These are phyloP conservation scores for Hanseniaspora uvarum DNA, from an alignment of 1,139 yeast species.

Conservation along the genomic window DNA sequence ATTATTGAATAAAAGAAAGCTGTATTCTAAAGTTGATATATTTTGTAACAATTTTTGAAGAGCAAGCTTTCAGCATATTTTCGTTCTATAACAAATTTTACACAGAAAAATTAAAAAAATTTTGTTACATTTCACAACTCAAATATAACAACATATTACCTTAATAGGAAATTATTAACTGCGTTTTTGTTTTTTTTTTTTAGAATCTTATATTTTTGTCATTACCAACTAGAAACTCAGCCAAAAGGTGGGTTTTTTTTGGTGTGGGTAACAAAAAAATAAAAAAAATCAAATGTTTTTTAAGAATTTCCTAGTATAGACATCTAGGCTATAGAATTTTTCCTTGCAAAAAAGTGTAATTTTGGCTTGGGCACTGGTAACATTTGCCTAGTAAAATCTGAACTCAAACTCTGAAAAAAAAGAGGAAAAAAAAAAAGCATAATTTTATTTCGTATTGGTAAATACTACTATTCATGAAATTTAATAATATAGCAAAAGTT, in stretches of 20 bases:
- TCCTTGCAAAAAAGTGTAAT: background rate
- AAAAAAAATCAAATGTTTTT: no score
- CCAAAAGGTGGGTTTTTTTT: background rate
- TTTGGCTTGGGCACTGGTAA: background rate
- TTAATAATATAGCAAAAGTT: background rate
- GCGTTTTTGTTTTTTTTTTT: background rate
- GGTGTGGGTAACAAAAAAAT: background rate
- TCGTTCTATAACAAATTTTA: background rate
- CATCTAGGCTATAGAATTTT: background rate
- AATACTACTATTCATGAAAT: background rate
- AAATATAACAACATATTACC: background rate
- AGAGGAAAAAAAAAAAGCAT: background rate
- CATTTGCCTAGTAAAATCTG: background rate
- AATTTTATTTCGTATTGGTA: background rate
- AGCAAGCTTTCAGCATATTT: background rate
- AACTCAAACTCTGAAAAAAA: no score
- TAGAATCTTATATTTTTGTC: background rate
- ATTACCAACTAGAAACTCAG: background rate
- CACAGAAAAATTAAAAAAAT: background rate
- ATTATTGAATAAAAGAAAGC: no score
- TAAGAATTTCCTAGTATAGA: constrained; percentile 1
- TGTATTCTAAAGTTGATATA: no score
- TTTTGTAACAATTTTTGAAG: background rate
- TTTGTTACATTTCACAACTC: background rate
- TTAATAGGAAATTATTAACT: background rate